Base-by-base conservation (phyloP, 1,284 basidiomycete species). In the Porogramme epimiltina region DNA sequence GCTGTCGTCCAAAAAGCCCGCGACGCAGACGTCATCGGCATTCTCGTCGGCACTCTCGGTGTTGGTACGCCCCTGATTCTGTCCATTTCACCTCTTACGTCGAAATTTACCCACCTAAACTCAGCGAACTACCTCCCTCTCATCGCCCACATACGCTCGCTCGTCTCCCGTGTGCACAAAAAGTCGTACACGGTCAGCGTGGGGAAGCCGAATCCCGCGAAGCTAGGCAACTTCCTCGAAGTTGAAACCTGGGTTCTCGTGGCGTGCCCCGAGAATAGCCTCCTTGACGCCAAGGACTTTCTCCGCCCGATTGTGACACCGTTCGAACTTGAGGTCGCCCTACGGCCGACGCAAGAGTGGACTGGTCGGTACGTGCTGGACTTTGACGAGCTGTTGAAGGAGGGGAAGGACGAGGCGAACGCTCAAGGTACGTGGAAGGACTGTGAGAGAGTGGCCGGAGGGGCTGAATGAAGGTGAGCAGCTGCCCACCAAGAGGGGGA, bases 121-220 rank as follows among this genome's bases (percentile, higher is more conserved):
- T 10, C 22, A 10, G 90, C 87, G 0, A 87, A 87, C 0, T 96
- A 96, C 55, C 80, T 94, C 0, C 87, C 91, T 0, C 76, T 96
- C 2, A 87, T 97, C 54, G 77, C 80, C 0, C 84, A 91, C 63
- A 77, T 97, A 9, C 87, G 95, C 2, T 66, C 73, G 11, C 72
- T 87, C 15, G 78, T 98, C 42, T 70, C 77, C 1, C 75, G 75
- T 36, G 78, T 83, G 0, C 81, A 81, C 54, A 94, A 93, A 72
- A 98, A 97, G 67, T 87, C 84, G 56, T 99, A 99, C 70, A 98
- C 96, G 0, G 86, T 99, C 62, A 92, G 87, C 44, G 96, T 99
- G 0, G 97, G 97, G 26, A 95, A 98, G 70, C 80, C 98, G 50
- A 98, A 94, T 62, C 96, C 96, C 0, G 85, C 95, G 16, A 99